These are phyloP conservation scores for Serendipita indica DNA, from an alignment of 768 basidiomycete genomes.

Conservation along the genomic window DNA sequence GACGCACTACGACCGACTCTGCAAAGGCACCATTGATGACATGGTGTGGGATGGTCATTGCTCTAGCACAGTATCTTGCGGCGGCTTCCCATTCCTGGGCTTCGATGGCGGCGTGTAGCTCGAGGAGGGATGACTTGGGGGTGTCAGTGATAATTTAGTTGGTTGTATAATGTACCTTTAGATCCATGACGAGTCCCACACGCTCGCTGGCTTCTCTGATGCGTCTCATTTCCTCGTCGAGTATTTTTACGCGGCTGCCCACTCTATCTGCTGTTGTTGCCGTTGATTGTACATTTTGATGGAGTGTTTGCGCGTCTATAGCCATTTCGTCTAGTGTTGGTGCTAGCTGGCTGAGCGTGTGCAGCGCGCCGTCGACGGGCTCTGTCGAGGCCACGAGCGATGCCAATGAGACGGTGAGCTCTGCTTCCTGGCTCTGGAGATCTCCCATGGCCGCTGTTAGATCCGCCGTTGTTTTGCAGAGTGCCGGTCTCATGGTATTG, in stretches of 20 bases:
- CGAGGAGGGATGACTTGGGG: constrained; percentile 47
- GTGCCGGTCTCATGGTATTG: not conserved
- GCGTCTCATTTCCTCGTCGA: constrained; percentile 88
- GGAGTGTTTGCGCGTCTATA: constrained; percentile 39
- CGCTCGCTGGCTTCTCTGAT: constrained; percentile 84
- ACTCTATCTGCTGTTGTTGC: constrained; percentile 74
- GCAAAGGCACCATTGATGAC: constrained; percentile 78
- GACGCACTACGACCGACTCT: constrained; percentile 69
- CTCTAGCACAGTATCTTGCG: constrained; percentile 75
- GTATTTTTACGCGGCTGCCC: constrained; percentile 71
- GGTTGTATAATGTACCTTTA: constrained; percentile 47
- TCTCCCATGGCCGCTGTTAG: constrained; percentile 19
- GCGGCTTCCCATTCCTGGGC: constrained; percentile 92
- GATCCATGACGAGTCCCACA: constrained; percentile 84
- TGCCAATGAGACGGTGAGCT: constrained; percentile 58
- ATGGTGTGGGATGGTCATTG: constrained; percentile 67
- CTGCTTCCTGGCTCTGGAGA: constrained; percentile 62
- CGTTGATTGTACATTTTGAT: constrained; percentile 48
- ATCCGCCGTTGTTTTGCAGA: not conserved
- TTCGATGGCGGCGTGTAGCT: constrained; percentile 48
- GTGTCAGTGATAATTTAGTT: constrained; percentile 24
- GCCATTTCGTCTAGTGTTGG: constrained; percentile 51
- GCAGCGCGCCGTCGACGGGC: constrained; percentile 47
- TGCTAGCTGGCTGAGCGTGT: constrained; percentile 42
- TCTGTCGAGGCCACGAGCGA: constrained; percentile 53